Conservation (phyloP, 2,329 filamentous ascomycete species). For the Talaromyces marneffei region DNA sequence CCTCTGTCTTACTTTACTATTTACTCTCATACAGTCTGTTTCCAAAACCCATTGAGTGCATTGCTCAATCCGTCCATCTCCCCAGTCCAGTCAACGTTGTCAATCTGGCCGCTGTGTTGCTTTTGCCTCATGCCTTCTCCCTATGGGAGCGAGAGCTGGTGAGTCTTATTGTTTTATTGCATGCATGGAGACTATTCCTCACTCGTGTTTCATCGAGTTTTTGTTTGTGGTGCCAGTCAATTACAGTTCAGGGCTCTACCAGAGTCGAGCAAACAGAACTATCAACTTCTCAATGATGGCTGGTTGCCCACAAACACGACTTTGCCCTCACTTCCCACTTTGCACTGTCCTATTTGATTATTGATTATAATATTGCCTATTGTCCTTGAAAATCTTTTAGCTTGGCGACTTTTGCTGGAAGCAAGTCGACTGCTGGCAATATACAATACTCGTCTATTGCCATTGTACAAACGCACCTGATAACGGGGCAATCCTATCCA, state of each 20-base stretch:
- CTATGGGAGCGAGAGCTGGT: constrained; percentile 15
- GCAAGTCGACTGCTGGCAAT: not conserved
- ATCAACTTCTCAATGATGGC: not conserved
- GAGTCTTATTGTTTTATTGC: constrained; percentile 8
- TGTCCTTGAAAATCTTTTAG: not conserved
- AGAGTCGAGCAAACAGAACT: not conserved
- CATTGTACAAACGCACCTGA: not conserved
- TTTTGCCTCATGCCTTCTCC: constrained; percentile 16
- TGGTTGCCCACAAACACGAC: not conserved
- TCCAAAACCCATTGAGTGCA: not conserved
- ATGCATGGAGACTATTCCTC: not conserved
- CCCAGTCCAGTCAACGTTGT: not conserved
- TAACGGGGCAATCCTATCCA: not conserved
- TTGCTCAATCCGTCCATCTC: not conserved
- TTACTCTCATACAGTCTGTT: not conserved
- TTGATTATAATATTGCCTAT: not conserved
- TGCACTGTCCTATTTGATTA: not conserved
- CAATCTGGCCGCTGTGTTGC: constrained; percentile 13
- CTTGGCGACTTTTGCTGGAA: not conserved
- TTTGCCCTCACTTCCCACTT: not conserved
- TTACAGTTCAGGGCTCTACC: not conserved
- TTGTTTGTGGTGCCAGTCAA: not conserved
- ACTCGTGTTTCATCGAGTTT: not conserved
- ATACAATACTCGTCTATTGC: not conserved
- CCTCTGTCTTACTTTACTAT: not conserved